phyloP scores from a whole-genome alignment of 2,329 filamentous ascomycete genomes.

The Sclerotinia sclerotiorum region DNA sequence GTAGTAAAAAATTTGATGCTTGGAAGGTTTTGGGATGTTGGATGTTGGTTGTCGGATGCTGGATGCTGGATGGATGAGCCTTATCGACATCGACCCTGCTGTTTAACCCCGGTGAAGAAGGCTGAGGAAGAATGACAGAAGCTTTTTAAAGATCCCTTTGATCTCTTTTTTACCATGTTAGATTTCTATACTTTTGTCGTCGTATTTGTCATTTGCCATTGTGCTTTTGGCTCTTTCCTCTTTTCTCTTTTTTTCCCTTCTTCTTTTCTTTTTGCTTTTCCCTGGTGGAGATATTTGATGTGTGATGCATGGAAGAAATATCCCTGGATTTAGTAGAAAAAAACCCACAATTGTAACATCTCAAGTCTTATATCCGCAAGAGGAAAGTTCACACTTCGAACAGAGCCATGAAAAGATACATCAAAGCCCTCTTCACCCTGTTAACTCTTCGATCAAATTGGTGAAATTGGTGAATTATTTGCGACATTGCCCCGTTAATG shows the following conservation, averaged over 20 bases:
- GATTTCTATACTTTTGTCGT: slow-evolving; percentile 5
- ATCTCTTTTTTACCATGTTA: slow-evolving; percentile 22
- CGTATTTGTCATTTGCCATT: not conserved
- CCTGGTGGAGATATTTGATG: not conserved
- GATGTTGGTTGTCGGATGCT: not conserved
- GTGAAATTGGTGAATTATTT: slow-evolving; percentile 13
- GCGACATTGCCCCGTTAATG: slow-evolving; percentile 29
- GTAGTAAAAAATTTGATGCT: not conserved
- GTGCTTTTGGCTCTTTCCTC: not conserved
- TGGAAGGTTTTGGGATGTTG: not conserved
- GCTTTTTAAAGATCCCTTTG: slow-evolving; percentile 23
- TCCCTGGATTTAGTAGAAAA: too few relatives aligned
- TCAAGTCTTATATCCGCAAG: not conserved
- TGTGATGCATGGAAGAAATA: not conserved
- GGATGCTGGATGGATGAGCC: not conserved
- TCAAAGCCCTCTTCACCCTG: not conserved
- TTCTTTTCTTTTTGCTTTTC: not conserved
- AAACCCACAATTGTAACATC: not conserved
- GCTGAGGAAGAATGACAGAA: slow-evolving; percentile 24
- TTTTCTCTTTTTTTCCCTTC: too few relatives aligned
- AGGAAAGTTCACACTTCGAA: not conserved
- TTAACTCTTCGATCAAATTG: not conserved
- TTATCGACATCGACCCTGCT: slow-evolving; percentile 10
- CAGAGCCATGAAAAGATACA: not conserved
- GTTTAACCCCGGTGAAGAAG: slow-evolving; percentile 7